phyloP scores from a whole-genome alignment of 2,329 filamentous ascomycete species.

The Uncinocarpus reesii region DNA sequence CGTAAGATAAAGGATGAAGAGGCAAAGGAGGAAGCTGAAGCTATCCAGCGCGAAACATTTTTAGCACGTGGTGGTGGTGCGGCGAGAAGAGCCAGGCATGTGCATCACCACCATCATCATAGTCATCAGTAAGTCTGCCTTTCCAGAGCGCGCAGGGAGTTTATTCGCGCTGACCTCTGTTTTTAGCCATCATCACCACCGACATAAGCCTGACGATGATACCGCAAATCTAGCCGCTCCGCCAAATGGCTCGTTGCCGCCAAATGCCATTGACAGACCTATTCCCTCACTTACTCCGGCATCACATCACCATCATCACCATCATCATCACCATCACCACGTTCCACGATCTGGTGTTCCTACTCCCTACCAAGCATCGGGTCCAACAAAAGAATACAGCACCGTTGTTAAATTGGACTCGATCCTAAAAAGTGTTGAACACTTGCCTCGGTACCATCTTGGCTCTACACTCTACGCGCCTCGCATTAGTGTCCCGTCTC shows the following conservation, averaged over 20 bases:
- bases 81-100: conserved; percentile 45
- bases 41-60: conserved; percentile 50
- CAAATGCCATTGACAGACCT: conserved; percentile 23
- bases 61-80: conserved; percentile 48
- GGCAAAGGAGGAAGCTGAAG: conserved; percentile 53
- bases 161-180: conserved; percentile 8
- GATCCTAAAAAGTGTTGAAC: conserved; percentile 60
- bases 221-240: conserved; percentile 20
- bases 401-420: conserved; percentile 58
- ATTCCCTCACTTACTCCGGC: conserved; percentile 15
- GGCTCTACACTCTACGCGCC: conserved; percentile 76
- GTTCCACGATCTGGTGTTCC: conserved; percentile 22
- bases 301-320: conserved; percentile 37
- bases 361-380: conserved; percentile 16
- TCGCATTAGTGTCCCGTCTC: conserved; percentile 44
- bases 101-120: conserved; percentile 53
- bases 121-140: conserved; percentile 42
- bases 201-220: conserved; percentile 46
- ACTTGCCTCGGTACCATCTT: conserved; percentile 65
- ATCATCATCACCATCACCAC: conserved; percentile 37
- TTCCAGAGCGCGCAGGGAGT: background rate
- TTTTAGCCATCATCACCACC: conserved; percentile 44
- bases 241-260: conserved; percentile 21
- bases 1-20: conserved; percentile 71
- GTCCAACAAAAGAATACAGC: conserved; percentile 47